Base-by-base conservation (phyloP, 2,329 filamentous ascomycete genomes). In the Sodiomyces alkalinus region DNA sequence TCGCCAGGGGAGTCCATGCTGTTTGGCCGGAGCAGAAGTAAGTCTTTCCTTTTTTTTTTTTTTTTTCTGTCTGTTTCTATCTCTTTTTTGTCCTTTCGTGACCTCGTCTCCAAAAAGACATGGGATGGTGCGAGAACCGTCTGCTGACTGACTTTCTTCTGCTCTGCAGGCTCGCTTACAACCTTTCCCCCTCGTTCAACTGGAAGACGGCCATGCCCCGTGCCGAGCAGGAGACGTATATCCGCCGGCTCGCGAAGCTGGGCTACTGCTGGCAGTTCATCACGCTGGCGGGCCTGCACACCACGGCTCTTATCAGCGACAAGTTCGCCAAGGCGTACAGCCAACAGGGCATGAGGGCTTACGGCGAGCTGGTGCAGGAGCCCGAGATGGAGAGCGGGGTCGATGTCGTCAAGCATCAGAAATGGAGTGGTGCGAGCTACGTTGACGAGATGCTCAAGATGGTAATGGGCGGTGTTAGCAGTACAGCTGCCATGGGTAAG, bases 251-350 rank as follows among this genome's bases (percentile, higher is more conserved):
- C 22, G 85, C 76, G 35, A 48, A 62, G 37, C 71, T 98, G 27
- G 90, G 90, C 38, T 98, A 98, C 71, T 92, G 83, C 72, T 98
- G 90, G 90, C 90, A 98, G 58, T 98, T 98, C 67, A 98, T 98
- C 64, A 98, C 90, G n/a, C 73, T 98, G 26, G 90, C 87, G 5
- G 90, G 90, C 41, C 68, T 98, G 49, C 90, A 98, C 65, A 92
- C 83, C 37, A 94, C 83, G 4, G 90, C 87, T 20, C 72, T 98
- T 29, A 92, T 93, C 59, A 78, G 77, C 46, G 74, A 96, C 58
- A 74, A 77, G 38, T 98, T 98, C 58, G 75, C 83, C 34, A 71
- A 74, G 49, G 81, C 82, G 27, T 98, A 80, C 53, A 67, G 78
- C 32, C 62, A 72, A 52, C 62, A 78, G 34, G 87, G 87, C 32